Percentiles rank a stretch among this genome's conserved stretches.
Evolutionary conservation across 768 basidiomycete genomes (phyloP).

Genomic region (Mycena leptocephala): DNA sequence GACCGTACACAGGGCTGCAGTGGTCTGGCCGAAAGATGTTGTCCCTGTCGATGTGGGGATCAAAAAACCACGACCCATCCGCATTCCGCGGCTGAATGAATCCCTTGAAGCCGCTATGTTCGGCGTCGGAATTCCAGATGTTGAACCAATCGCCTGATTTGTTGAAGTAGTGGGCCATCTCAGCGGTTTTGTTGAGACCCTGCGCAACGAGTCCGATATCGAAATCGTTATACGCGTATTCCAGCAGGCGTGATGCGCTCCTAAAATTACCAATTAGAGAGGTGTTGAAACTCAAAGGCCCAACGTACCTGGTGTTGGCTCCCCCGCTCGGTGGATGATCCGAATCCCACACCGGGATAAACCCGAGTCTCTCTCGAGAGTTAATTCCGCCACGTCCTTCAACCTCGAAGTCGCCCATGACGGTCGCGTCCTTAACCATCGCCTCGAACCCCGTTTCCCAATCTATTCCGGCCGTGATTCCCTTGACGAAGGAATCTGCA

Average conservation of each 20-base stretch:
- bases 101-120: constrained; percentile 23
- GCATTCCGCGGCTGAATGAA: constrained; percentile 32
- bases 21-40: constrained; percentile 33
- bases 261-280: not conserved
- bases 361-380: constrained; percentile 13
- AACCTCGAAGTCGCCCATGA: constrained; percentile 30
- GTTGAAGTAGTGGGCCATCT: constrained; percentile 26
- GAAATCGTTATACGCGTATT: constrained; percentile 39
- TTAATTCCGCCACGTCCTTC: constrained; percentile 24
- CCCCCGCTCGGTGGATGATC: constrained; percentile 25
- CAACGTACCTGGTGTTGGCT: constrained; percentile 16
- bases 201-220: constrained; percentile 33
- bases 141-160: constrained; percentile 32
- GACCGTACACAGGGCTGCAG: constrained; percentile 35
- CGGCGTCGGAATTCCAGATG: constrained; percentile 32
- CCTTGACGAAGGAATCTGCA: constrained; percentile 44
- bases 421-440: constrained; percentile 37
- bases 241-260: constrained; percentile 33
- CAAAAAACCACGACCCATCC: constrained; percentile 28
- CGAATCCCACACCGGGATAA: constrained; percentile 15
- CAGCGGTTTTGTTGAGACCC: constrained; percentile 19
- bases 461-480: constrained; percentile 41
- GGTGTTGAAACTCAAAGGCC: not conserved
- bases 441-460: constrained; percentile 43
- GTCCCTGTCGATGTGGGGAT: not conserved